Evolutionary conservation across 331 rosid genomes (phyloP).

Genomic region (Spiraea crenata): DNA sequence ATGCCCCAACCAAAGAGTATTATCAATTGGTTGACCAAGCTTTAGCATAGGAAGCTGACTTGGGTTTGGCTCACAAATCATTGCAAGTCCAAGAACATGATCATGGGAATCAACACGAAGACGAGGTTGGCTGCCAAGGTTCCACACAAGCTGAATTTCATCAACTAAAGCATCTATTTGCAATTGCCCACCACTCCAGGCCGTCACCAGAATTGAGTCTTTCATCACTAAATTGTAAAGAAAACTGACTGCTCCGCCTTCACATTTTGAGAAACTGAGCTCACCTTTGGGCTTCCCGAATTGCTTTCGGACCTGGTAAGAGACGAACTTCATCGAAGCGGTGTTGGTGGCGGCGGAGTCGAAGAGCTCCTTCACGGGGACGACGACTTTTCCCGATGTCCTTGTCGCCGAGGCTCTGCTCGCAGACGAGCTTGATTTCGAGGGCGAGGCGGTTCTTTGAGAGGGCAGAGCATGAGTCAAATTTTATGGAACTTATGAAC

Average conservation of each 20-base stretch:
- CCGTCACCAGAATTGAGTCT: slow-evolving; percentile 77
- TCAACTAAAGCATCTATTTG: slow-evolving; percentile 89
- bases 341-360: no score
- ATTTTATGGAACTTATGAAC: no score
- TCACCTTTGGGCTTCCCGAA: no score
- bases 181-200: slow-evolving; percentile 92
- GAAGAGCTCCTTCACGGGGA: no score
- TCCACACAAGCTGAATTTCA: slow-evolving; percentile 90
- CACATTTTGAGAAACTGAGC: no score
- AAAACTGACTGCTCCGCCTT: slow-evolving; percentile 78
- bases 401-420: no score
- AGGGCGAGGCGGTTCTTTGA: no score
- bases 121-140: slow-evolving; percentile 63
- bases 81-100: slow-evolving; percentile 78
- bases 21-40: slow-evolving; percentile 57
- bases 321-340: no score
- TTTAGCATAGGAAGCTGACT: slow-evolving; percentile 33
- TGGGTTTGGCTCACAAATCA: slow-evolving; percentile 77
- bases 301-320: no score
- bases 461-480: no score
- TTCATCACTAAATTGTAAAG: slow-evolving; percentile 68
- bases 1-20: slow-evolving; percentile 72
- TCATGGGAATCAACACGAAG: slow-evolving; percentile 68
- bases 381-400: no score
- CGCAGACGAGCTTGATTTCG: no score